A percentile compares a stretch with the other conserved stretches of the same genome.
phyloP scores from a whole-genome alignment of 139 green algal species.

The Coelastrella sp. region DNA sequence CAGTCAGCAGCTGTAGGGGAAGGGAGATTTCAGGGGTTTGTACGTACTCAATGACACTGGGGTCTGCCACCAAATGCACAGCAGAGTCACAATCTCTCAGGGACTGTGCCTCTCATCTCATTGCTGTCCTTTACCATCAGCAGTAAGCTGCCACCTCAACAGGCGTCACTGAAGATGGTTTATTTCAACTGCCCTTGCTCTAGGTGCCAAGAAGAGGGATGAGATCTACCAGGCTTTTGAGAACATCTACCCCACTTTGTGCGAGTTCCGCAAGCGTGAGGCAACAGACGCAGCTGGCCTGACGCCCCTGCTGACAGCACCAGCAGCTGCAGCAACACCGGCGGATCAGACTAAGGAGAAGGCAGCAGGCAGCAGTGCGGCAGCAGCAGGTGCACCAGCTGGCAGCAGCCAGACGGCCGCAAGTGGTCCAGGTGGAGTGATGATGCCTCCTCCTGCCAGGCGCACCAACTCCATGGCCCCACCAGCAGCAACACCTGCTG shows the following conservation, averaged over 20 bases:
- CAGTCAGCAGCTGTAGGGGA: too few species aligned
- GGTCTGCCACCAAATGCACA: too few species aligned
- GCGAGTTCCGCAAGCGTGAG: slow-evolving; percentile 90
- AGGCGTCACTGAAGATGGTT: too few species aligned
- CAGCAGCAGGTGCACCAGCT: background rate
- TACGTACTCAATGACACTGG: too few species aligned
- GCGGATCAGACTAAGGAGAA: background rate
- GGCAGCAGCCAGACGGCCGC: background rate
- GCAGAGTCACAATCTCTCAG: too few species aligned
- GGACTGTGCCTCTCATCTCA: too few species aligned
- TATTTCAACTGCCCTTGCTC: background rate
- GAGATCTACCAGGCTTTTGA: slow-evolving; percentile 99
- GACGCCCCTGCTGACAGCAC: background rate
- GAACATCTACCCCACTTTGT: slow-evolving; percentile 97
- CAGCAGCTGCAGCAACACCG: slow-evolving; percentile 20
- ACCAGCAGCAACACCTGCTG: background rate
- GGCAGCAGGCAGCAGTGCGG: background rate
- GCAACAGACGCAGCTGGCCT: slow-evolving; percentile 46
- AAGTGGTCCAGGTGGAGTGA: background rate
- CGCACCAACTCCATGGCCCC: background rate
- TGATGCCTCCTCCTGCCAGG: slow-evolving; percentile 31
- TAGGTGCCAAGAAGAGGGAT: slow-evolving; percentile 90
- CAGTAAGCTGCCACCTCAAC: background rate
- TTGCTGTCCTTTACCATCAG: too few species aligned
- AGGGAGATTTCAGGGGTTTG: too few species aligned